Evolutionary conservation across 768 basidiomycete species (phyloP), one percentile per base, ranked within the genome.

Genomic region (Hericium erinaceus): DNA sequence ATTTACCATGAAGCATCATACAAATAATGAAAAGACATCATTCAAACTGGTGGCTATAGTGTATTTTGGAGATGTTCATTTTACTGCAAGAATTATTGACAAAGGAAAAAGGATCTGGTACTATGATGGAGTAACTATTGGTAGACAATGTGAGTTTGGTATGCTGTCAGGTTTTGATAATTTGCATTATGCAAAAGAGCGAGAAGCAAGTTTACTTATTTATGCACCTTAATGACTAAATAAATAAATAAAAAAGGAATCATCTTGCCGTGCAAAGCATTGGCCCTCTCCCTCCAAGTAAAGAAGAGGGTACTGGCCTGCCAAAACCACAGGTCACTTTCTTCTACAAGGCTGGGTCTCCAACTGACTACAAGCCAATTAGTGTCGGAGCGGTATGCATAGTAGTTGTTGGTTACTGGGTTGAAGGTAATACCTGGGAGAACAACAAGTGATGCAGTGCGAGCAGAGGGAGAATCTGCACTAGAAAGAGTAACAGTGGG

Each of bases 51-150:
- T 10, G 26, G 68, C 66, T 6, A 52, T 67, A 20, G 58, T 68
- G 3, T 69, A 68, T 56, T 46, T 52, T 52, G 65, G 62, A 12
- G 55, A 54, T 2, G 39, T 24, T 12, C 69, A 70, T 49, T 70
- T 67, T 48, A 65, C 60, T 4, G 56, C 50, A 41, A 38, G 64
- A 20, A 44, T 63, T 12, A 58, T 69, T 37, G 56, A 57, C 46
- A 28, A 52, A 11, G 28, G 44, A 38, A 61, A 59, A 10, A 58
- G 18, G 46, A 54, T 68, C 1, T 68, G 66, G 66, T 69, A 61
- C 44, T 58, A 69, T 58, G 66, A 70, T 64, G 66, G 69, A 49
- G 38, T 24, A 28, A 20, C 52, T 8, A 53, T 38, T 10, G 37
- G 37, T 7, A n/a, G 18, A 39, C 10, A 18, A 39, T 38, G 28